phyloP scores from a whole-genome alignment of 257 asterid genomes.

The Solanum ossicruentum region DNA sequence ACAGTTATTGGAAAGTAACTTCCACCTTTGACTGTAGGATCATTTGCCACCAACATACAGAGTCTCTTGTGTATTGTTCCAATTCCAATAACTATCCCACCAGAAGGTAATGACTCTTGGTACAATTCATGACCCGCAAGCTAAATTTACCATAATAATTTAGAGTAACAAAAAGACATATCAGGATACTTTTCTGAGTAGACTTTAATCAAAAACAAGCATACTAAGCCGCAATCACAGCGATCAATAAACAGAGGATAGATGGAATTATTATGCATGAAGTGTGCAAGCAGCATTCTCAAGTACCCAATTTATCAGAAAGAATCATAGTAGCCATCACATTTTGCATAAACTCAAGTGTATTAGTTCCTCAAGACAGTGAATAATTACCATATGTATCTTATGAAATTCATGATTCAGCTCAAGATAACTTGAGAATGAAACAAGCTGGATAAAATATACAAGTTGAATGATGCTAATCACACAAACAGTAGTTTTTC shows the following conservation, averaged over 20 bases:
- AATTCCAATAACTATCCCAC: constrained; percentile 87
- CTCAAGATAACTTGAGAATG: background rate
- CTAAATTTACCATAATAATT: constrained; percentile 22
- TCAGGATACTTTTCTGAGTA: background rate
- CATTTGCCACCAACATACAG: constrained; percentile 95
- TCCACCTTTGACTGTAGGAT: constrained; percentile 97
- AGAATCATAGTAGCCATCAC: background rate
- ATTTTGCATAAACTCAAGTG: background rate
- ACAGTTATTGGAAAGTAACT: constrained; percentile 90
- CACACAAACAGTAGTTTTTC: background rate
- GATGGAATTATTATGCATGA: background rate
- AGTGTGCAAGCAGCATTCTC: background rate
- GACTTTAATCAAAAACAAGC: background rate
- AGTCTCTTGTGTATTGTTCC: constrained; percentile 87
- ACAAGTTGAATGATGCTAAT: background rate
- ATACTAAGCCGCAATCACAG: background rate
- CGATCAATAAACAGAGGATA: background rate
- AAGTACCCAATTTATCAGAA: background rate
- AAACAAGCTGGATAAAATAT: background rate
- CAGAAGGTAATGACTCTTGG: constrained; percentile 84
- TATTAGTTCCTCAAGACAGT: background rate
- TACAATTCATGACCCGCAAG: constrained; percentile 92
- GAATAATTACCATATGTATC: background rate
- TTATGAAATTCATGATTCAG: background rate
- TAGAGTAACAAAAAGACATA: constrained; percentile 2